phyloP scores from a whole-genome alignment of 805 yeast species.

The Vanderwaltozyma polyspora region DNA sequence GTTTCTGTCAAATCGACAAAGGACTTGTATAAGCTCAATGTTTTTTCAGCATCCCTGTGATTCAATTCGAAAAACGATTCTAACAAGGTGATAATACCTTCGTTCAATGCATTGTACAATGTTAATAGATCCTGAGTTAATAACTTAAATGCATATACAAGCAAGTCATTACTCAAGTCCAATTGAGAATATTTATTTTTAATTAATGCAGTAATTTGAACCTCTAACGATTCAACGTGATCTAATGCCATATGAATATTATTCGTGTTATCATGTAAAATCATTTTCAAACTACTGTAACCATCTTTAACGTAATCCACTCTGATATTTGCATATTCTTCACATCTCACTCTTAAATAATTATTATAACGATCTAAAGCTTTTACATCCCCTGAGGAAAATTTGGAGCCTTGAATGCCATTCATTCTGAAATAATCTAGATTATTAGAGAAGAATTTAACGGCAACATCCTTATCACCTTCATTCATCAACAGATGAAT shows the following conservation, averaged over 20 bases:
- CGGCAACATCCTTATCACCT: slow-evolving; percentile 69
- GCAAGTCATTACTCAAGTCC: slow-evolving; percentile 75
- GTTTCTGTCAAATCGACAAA: slow-evolving; percentile 79
- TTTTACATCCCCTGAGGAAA: slow-evolving; percentile 36
- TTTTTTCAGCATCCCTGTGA: slow-evolving; percentile 72
- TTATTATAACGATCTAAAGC: slow-evolving; percentile 55
- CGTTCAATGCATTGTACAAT: slow-evolving; percentile 81
- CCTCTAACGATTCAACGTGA: slow-evolving; percentile 72
- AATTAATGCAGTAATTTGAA: slow-evolving; percentile 65
- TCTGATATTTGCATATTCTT: slow-evolving; percentile 51
- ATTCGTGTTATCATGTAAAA: slow-evolving; percentile 40
- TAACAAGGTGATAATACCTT: slow-evolving; percentile 86
- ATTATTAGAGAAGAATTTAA: slow-evolving; percentile 44
- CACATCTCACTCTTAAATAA: slow-evolving; percentile 58
- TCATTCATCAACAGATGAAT: slow-evolving; percentile 87
- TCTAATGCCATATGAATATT: slow-evolving; percentile 65
- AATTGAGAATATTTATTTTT: slow-evolving; percentile 65
- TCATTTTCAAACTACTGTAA: slow-evolving; percentile 34
- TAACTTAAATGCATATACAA: slow-evolving; percentile 74
- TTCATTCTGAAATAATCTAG: slow-evolving; percentile 39
- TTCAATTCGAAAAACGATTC: slow-evolving; percentile 95
- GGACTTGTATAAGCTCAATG: slow-evolving; percentile 69
- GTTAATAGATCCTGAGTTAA: slow-evolving; percentile 83
- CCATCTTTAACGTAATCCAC: slow-evolving; percentile 75
- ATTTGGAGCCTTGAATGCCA: slow-evolving; percentile 18